These are phyloP conservation scores for Leccinum subgranulosum DNA, from an alignment of 768 basidiomycete species.

Conservation along the genomic window DNA sequence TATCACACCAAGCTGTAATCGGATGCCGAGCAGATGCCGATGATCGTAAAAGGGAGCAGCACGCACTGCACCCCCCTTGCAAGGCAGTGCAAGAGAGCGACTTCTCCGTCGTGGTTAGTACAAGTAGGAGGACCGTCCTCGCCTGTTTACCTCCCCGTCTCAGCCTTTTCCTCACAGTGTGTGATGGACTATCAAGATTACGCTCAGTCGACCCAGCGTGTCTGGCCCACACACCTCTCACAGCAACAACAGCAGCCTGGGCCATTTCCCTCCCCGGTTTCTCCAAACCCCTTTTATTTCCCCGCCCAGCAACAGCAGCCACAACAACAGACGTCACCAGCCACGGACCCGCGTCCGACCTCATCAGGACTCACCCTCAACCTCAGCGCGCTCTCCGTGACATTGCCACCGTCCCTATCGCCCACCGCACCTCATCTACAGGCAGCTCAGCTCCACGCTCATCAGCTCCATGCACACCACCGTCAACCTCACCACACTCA, in stretches of 20 bases:
- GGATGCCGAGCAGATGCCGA: constrained; percentile 10
- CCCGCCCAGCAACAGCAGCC: constrained; percentile 17
- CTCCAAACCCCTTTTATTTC: constrained; percentile 23
- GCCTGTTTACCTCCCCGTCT: not conserved
- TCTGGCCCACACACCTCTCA: constrained; percentile 19
- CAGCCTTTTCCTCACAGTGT: not conserved
- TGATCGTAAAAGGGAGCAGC: not conserved
- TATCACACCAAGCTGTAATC: constrained; percentile 17
- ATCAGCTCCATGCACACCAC: constrained; percentile 52
- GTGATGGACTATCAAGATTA: constrained; percentile 25
- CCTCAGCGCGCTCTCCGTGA: constrained; percentile 60
- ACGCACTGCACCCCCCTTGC: not conserved
- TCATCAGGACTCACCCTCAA: constrained; percentile 60
- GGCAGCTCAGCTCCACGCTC: constrained; percentile 53
- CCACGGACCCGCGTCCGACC: constrained; percentile 18
- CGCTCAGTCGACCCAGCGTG: constrained; percentile 31
- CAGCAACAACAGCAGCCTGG: constrained; percentile 6
- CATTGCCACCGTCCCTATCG: constrained; percentile 64
- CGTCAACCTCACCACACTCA: constrained; percentile 17
- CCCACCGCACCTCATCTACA: constrained; percentile 51
- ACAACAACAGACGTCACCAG: constrained; percentile 13
- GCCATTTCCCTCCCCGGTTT: constrained; percentile 27
- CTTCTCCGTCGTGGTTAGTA: constrained; percentile 3
- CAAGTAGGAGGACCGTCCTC: constrained; percentile 7
- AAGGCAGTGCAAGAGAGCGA: constrained; percentile 14